Base-by-base conservation (phyloP, 108 stramenopile genomes). In the Nitzschia palea region DNA sequence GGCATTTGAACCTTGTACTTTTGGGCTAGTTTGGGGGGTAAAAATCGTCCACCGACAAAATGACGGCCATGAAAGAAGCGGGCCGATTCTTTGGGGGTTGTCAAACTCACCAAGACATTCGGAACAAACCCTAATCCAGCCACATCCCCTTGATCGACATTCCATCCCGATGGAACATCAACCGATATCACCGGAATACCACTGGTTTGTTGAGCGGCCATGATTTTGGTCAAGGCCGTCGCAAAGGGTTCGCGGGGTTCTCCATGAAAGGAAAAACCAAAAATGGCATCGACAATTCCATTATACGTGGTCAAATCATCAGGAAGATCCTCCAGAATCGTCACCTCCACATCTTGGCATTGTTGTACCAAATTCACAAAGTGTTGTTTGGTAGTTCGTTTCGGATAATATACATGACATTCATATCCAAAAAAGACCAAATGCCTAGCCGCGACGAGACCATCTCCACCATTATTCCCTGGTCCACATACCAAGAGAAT, bases 391-490 rank as follows among this genome's bases (percentile, higher is more conserved):
- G 60, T 71, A 33, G 71, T 68, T 55, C 40, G 44, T 53, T 97
- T 97, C 25, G 97, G 97, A 81, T 98, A 98, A 4, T 97, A 81
- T 12, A 97, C 87, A 20, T 65, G 74, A 10, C 86, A 85, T 0
- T 82, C 68, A 73, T 91, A 90, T 10, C 97, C 97, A 78, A 97
- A 98, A 37, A 95, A 87, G 12, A 67, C 68, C 26, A 99, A 78
- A 71, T 98, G 99, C 5, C 99, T 85, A 3, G 99, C 97, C 26
- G 97, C 97, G 6, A 99, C 99, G 28, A 99, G 91, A 6, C 97
- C 99, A 70, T 99, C 99, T n/a, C 99, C 99, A 32, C 99, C 99
- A 66, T 99, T 99, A 83, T 99, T 99, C 0, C 99, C 99, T 1
- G 99, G 99, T 2, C 99, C 96, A 51, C 82, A 86, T 23, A 94